Percentiles rank a stretch among this genome's conserved stretches.
Conservation (phyloP, 179 eudicot species). For the Monotropa hypopitys region DNA sequence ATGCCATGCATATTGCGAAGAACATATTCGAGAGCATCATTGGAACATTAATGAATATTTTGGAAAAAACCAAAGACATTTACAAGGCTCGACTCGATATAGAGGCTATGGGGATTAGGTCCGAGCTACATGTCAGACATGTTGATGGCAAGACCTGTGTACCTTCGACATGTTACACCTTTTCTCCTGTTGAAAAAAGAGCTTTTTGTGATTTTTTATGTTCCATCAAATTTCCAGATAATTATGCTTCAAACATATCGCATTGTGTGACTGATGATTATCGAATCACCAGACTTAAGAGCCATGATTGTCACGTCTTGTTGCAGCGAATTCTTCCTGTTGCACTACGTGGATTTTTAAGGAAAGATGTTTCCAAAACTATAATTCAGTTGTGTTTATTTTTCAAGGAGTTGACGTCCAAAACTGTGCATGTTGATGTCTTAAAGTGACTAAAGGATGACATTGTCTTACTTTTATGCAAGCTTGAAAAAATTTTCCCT, state of each 20-base stretch:
- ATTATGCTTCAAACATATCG: background rate
- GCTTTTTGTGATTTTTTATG: background rate
- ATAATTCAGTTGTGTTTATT: background rate
- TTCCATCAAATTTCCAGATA: background rate
- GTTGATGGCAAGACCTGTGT: background rate
- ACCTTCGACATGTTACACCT: background rate
- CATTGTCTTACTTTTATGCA: background rate
- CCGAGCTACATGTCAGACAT: background rate
- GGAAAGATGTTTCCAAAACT: background rate
- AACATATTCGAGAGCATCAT: too few relatives aligned
- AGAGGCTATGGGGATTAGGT: background rate
- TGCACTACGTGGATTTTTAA: background rate
- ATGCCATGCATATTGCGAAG: too few relatives aligned
- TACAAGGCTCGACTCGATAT: too few relatives aligned
- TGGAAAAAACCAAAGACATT: too few relatives aligned
- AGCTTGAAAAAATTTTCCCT: background rate
- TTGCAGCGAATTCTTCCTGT: background rate
- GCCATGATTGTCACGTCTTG: background rate
- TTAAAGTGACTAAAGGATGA: background rate
- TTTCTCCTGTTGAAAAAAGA: background rate
- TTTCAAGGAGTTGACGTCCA: background rate
- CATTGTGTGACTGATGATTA: background rate
- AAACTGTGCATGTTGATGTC: background rate
- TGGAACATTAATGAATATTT: too few relatives aligned
- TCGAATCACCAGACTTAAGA: background rate